Evolutionary conservation across 2,329 filamentous ascomycete genomes (phyloP), one percentile per base, ranked within the genome.

Genomic region (Hortaea werneckii): DNA sequence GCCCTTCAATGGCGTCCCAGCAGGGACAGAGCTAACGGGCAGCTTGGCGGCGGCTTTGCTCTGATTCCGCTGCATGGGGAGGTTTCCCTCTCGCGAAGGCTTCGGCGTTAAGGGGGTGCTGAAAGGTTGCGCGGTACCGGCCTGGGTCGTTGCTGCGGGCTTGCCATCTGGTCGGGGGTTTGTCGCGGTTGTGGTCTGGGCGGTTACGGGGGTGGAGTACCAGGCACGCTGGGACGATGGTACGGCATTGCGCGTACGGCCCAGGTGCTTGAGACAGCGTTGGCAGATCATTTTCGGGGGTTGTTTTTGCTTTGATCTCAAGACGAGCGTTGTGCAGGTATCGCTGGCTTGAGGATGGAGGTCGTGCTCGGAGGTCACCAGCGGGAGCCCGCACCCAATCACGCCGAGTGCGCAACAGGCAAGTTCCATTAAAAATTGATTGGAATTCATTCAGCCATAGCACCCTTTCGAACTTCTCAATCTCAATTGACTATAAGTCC

Each of bases 1-100:
- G 1, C 86, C 86, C 45, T 73, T 79, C 37, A 94, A 71, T 10
- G 80, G 67, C 10, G 83, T 87, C 29, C 87, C 87, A 5, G 80
- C 78, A 2, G 74, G 70, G 56, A 83, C 82, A 28, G 73, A 74
- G 47, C 65, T 59, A 26, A 42, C 9, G 11, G 47, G 50, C n/a
- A 52, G 40, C 37, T 48, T 47, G 11, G 54, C 51, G 3, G 62
- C 58, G 10, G 65, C 55, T 40, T 53, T 52, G 11, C 64, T 61
- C 37, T 50, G 38, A 10, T 41, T 38, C 9, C 13, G 9, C 6
- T 35, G 49, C 32, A n/a, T n/a, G 32, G 32, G 32, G 40, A 54
- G 42, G 46, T 60, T 44, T 50, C 58, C 58, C 43, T 63, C 59
- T 34, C 54, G 48, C 30, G 28, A 55, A 41, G 64, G 54, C 4